Base-by-base conservation (phyloP, 768 basidiomycete species). In the Omphalotus guepiniiformis region DNA sequence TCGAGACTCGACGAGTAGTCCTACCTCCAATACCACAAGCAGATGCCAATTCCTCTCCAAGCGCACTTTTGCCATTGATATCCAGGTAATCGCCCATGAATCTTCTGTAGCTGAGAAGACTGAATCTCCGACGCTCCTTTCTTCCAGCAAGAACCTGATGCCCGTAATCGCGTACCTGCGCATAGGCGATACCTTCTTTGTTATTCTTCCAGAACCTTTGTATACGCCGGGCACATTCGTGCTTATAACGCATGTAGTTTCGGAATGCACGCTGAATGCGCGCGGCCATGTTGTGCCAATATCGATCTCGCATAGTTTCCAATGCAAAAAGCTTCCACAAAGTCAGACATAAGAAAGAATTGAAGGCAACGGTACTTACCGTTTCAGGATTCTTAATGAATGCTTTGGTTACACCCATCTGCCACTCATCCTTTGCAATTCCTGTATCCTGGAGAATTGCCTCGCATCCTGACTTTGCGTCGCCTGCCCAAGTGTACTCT, bases 381-480 rank as follows among this genome's bases (percentile, higher is more conserved):
- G 95, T 98, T 65, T 98, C 96, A 0, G 96, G 96, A 60, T 94
- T 97, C 75, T 98, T 98, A 68, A 99, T 98, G 66, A 99, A 99
- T 0, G 95, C 95, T 61, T 99, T 98, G 2, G 94, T 96, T 3
- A 86, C 82, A 44, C 96, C 96, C 94, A 98, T 96, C 66, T 99
- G 96, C 96, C 96, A 99, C 64, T 99, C 95, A 42, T 98, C 95
- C 57, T 82, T 86, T 5, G 90, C 80, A 57, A 99, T 98, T 22
- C 96, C 95, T 11, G 93, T 95, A 59, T 98, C 96, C 53, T 80
- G 88, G 42, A 99, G 71, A 51, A 99, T 98, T 55, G 82, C 81
- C 64, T 92, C 82, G 62, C 96, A 99, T 12, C 91, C 96, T 3
- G 92, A 88, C 63, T 85, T 85, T 11, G 93, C 59, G 57, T 94